Evolutionary conservation across 1,284 basidiomycete genomes (phyloP).

Genomic region (Inonotus hispidus): DNA sequence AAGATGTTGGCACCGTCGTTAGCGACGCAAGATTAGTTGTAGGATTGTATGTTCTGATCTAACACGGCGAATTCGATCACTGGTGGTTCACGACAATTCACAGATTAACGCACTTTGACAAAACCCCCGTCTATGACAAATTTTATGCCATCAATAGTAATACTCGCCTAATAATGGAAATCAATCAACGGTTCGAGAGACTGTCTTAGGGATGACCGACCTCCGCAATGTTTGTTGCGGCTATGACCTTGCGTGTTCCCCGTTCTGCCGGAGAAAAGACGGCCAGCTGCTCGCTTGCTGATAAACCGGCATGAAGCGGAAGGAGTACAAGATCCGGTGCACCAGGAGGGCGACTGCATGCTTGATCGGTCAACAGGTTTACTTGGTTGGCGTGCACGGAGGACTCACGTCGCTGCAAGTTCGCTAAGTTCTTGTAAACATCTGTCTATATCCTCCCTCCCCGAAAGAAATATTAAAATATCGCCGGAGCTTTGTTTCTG

Average conservation of each 20-base stretch:
- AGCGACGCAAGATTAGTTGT: constrained; percentile 79
- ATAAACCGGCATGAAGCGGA: constrained; percentile 85
- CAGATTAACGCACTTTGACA: constrained; percentile 66
- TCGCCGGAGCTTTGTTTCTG: constrained; percentile 63
- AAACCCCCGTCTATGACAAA: constrained; percentile 96
- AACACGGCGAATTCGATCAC: constrained; percentile 5
- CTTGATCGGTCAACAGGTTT: background rate
- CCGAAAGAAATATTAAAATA: constrained; percentile 90
- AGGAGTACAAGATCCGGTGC: constrained; percentile 60
- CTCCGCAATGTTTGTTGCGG: constrained; percentile 96
- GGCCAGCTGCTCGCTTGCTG: constrained; percentile 78
- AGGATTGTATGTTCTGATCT: constrained; percentile 85
- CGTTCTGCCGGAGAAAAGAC: constrained; percentile 76
- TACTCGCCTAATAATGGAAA: constrained; percentile 59
- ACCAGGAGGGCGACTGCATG: constrained; percentile 56
- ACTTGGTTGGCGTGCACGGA: background rate
- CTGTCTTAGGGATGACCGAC: constrained; percentile 33
- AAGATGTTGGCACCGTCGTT: constrained; percentile 71
- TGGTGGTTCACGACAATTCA: constrained; percentile 19
- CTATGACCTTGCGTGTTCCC: constrained; percentile 83
- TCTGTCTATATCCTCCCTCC: constrained; percentile 94
- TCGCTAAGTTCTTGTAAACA: constrained; percentile 82
- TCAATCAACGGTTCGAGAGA: background rate
- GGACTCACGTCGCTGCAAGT: constrained; percentile 61
- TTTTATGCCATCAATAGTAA: constrained; percentile 93